Evolutionary conservation across 306 rosid species (phyloP), one percentile per base, ranked within the genome.

Genomic region (Abrus precatorius): DNA sequence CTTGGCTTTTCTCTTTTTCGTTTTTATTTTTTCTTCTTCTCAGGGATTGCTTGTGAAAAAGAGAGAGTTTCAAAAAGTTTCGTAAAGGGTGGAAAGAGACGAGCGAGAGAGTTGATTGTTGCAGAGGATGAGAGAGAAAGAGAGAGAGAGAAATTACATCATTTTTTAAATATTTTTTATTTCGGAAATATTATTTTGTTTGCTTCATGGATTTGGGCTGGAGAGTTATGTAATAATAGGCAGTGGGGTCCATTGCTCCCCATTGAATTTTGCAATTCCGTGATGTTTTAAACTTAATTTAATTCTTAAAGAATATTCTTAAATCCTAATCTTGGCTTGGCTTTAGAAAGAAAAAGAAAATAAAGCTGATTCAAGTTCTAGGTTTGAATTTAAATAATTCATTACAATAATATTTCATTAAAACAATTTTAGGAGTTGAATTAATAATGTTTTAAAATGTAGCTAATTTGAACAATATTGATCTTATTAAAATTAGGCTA

Each of bases 21-120:
- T 48, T 49, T 67, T 8, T 13, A 1, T 27, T 3, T 29, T 28
- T 55, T 30, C 49, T 41, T 65, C n/a, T 41, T 69, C 11, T 77
- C 80, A 83, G 90, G 69, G 82, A 86, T 72, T 71, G 88, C 93
- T 83, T 86, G 92, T 86, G 95, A 87, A 86, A 87, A 85, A 89
- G 86, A 38, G 74, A 53, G 84, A 71, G 82, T 20, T 20, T 20
- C 20, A 20, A 20, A 20, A 20, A 20, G 40, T 36, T 30, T n/a
- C 30, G 69, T 14, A 72, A 65, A 90, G 69, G 61, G 34, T 10
- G 52, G 14, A 67, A 20, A 20, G 36, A 33, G 71, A 30, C 3
- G 52, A 54, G 79, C 30, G 78, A 8, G 74, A 66, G 75, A 34
- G 48, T 69, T 77, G 77, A 53, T 49, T 45, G 50, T 49, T 78